These are phyloP conservation scores for Spongispora temasekensis DNA, from an alignment of 1,284 basidiomycete species.

Conservation along the genomic window DNA sequence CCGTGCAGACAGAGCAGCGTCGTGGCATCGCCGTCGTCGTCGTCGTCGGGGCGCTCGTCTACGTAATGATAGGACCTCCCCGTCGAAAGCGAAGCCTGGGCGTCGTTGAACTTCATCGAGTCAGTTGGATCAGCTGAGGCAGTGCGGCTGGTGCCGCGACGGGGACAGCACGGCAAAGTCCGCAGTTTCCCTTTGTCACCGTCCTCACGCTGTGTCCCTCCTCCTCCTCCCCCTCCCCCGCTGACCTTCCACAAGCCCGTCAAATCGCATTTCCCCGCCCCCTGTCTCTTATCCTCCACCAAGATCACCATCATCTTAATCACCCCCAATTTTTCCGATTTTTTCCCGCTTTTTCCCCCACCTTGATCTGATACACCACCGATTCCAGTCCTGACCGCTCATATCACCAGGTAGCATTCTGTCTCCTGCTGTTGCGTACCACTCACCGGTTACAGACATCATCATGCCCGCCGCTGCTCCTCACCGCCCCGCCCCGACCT, in stretches of 20 bases:
- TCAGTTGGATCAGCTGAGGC: conserved; percentile 22
- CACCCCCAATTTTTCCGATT: conserved; percentile 14
- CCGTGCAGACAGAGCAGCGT: conserved; percentile 73
- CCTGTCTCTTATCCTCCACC: conserved; percentile 16
- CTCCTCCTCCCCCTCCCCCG: too few relatives aligned
- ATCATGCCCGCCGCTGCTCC: conserved; percentile 47
- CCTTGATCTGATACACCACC: conserved; percentile 25
- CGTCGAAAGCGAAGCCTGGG: conserved; percentile 50
- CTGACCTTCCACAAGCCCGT: conserved; percentile 12
- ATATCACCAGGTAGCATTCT: conserved; percentile 28
- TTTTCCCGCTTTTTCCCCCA: conserved; percentile 19
- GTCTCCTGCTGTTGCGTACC: conserved; percentile 10
- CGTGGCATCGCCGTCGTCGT: conserved; percentile 44
- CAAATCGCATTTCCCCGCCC: conserved; percentile 1
- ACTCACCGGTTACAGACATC: conserved; percentile 21
- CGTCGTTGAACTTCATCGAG: conserved; percentile 43
- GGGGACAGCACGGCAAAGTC: conserved; percentile 26
- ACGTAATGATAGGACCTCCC: conserved; percentile 66
- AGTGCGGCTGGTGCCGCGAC: conserved; percentile 27
- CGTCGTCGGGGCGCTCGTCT: conserved; percentile 54
- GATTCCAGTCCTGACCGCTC: conserved; percentile 20
- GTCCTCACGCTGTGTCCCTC: conserved; percentile 27
- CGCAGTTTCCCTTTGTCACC: conserved; percentile 32
- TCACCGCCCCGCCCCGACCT: conserved; percentile 35
- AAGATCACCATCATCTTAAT: conserved; percentile 11